Evolutionary conservation across 257 asterid species (phyloP), one percentile per base, ranked within the genome.

Genomic region (Ilex asprella): DNA sequence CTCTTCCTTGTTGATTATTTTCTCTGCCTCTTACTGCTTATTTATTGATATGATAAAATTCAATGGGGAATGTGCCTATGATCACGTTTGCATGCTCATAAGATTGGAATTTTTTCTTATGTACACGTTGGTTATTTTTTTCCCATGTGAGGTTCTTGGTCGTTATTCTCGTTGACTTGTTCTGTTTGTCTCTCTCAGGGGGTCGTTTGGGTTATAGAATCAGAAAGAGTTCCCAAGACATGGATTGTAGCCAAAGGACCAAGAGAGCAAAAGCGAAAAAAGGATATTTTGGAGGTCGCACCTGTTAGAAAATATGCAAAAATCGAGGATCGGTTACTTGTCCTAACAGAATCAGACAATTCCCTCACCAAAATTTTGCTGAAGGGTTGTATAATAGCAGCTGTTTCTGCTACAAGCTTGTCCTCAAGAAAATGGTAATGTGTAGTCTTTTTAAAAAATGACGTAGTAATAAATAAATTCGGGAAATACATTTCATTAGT

Each of bases 391-490:
- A 74, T 68, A 46, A 50, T 89, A 56, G 76, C 72, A 7, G 89
- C 99, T 79, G 97, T 92, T 72, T 92, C 99, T 0, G 91, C 94
- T 64, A 76, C 99, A 71, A 75, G 65, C 77, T 50, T 78, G 72
- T 61, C 96, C 14, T 65, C 91, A 21, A 83, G 84, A 76, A 92
- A 92, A 85, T 92, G 99, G 99, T 89, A 65, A 61, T 62, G 63
- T 46, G 49, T 67, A 56, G 30, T 30, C 43, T 61, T 65, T 72
- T 30, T 35, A 0, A 8, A 35, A 4, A 3, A 35, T 35, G 41
- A 35, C 41, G 5, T 35, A 8, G 7, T 35, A 35, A 35, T 35
- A 21, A 21, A 1, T 35, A 35, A 35, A 35, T 35, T 35, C 2
- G 5, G 41, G 0, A 3, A 35, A 35, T 3, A 35, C 41, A 4